phyloP scores from a whole-genome alignment of 2,329 filamentous ascomycete genomes.

The Aspergillus ustus region DNA sequence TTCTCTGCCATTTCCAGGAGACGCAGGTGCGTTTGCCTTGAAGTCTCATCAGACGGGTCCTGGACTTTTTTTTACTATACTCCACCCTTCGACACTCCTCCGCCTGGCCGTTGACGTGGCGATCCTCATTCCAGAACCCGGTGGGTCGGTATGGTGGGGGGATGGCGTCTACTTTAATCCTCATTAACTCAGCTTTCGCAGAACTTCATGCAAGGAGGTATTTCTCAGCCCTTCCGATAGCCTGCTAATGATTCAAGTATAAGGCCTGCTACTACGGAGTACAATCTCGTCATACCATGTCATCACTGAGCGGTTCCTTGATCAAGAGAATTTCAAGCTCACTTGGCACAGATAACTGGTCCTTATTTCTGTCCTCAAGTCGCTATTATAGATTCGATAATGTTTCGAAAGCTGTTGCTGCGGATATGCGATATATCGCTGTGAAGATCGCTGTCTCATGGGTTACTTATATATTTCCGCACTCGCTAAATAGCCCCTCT shows the following conservation, averaged over 20 bases:
- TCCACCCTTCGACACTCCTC: constrained; percentile 4
- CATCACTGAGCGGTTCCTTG: no score
- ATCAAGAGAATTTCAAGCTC: no score
- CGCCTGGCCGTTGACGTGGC: constrained; percentile 9
- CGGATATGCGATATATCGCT: no score
- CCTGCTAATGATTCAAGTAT: not conserved
- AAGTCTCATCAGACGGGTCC: not conserved
- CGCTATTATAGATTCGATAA: no score
- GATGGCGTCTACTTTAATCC: constrained; percentile 31
- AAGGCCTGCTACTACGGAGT: not conserved
- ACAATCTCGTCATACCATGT: not conserved
- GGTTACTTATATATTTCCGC: no score
- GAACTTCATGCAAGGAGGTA: constrained; percentile 23
- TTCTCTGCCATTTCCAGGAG: not conserved
- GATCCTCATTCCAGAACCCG: constrained; percentile 21
- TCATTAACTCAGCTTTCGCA: constrained; percentile 20
- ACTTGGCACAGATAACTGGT: no score
- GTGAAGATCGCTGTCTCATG: no score
- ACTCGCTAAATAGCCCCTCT: no score
- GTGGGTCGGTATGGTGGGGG: constrained; percentile 26
- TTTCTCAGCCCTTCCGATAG: not conserved
- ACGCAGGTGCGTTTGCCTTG: not conserved
- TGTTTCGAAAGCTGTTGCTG: no score
- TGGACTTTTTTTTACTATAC: not conserved
- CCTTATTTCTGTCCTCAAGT: no score